Conservation (phyloP, 1,284 basidiomycete genomes). For the Ustilago shanxiensis region DNA sequence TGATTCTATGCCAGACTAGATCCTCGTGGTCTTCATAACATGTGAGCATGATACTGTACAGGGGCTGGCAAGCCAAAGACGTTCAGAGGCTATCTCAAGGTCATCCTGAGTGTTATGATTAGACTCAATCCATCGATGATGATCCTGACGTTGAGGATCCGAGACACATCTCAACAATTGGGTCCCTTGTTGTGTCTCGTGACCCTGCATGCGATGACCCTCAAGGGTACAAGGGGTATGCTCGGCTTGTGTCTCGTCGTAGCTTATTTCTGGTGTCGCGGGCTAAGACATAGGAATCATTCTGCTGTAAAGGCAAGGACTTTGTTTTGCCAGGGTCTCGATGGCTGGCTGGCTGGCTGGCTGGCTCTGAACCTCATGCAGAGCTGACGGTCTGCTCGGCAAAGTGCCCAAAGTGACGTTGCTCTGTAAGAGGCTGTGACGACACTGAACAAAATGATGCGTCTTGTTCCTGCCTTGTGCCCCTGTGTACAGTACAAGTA, state of each 20-base stretch:
- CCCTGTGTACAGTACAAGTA: no score
- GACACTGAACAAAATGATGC: no score
- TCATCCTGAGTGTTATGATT: no score
- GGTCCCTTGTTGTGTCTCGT: slow-evolving; percentile 1
- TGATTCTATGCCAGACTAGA: no score
- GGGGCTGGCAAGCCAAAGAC: no score
- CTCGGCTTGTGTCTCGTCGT: background rate
- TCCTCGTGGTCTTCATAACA: no score
- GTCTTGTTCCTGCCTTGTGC: no score
- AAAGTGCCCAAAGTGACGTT: background rate
- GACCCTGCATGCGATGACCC: background rate
- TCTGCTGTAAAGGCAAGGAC: background rate
- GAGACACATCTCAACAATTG: background rate
- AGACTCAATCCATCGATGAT: background rate
- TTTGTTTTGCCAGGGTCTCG: background rate
- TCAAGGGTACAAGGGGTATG: background rate
- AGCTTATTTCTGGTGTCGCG: background rate
- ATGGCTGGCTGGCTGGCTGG: background rate
- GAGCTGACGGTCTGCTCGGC: background rate
- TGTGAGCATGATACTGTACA: no score
- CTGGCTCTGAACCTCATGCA: background rate
- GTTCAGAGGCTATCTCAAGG: no score
- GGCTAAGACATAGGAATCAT: background rate
- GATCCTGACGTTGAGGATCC: background rate
- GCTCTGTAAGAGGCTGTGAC: background rate